Evolutionary conservation across 164 flowering plant genomes (phyloP), one percentile per base, ranked within the genome.

Genomic region (Amborella trichopoda): DNA sequence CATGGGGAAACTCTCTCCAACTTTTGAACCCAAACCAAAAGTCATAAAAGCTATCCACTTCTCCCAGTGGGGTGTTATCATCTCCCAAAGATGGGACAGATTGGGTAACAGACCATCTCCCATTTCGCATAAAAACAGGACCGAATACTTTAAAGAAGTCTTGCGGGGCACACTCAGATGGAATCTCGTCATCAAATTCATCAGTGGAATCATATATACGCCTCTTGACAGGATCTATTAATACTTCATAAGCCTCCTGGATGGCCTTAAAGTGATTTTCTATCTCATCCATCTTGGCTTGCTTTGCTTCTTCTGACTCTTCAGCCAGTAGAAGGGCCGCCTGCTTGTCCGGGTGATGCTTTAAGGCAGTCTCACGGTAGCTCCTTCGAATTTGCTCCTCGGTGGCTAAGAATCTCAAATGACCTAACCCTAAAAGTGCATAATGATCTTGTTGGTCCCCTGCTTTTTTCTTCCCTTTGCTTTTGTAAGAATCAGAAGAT

Each of bases 1-100:
- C 81, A 60, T 89, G 95, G 2, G 97, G 94, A 36, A 83, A 89
- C 65, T 85, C 95, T 51, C 97, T 77, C 97, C 97, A 89, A 61
- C 95, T 89, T 55, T 76, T 89, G 49, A 85, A 85, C 60, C 54
- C 33, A 40, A 85, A 89, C 97, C 97, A 89, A 55, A 82, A 89
- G 53, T 72, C 37, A 46, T 85, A 89, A 36, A 89, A 89, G 32
- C 46, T 68, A 52, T 85, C 97, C 16, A 85, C 95, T 45, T 75
- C 91, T 30, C 69, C 58, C 3, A 78, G 2, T 6, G 82, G 46
- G 42, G 83, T 66, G 45, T 48, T 63, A 1, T 89, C 95, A 47
- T 81, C 86, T 23, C 97, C 95, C 21, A 89, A 54, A 6, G 74
- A 41, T 6, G 95, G 90, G 46, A 76, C 40, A 0, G 90, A 82